These are phyloP conservation scores for Linum tenue DNA, from an alignment of 345 rosid species.

Conservation along the genomic window DNA sequence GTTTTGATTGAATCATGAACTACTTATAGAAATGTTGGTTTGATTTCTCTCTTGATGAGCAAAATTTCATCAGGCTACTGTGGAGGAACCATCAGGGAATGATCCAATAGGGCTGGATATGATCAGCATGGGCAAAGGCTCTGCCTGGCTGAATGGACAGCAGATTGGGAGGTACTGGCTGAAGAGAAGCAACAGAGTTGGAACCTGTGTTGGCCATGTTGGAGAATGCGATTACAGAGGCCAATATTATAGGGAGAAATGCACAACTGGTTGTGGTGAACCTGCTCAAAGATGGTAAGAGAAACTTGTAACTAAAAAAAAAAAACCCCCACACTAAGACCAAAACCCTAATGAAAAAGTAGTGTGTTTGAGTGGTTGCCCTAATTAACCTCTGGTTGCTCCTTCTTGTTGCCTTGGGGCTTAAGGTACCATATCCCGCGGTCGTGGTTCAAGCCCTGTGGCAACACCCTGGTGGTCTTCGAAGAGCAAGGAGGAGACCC, in stretches of 20 bases:
- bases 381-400: not conserved
- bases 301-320: not conserved
- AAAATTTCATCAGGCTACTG: slow-evolving; percentile 38
- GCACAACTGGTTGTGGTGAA: slow-evolving; percentile 77
- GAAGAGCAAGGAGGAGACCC: slow-evolving; percentile 95
- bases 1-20: too few species aligned
- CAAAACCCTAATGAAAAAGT: not conserved
- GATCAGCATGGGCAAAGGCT: slow-evolving; percentile 89
- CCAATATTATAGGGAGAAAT: slow-evolving; percentile 60
- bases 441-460: slow-evolving; percentile 86
- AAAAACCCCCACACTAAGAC: not conserved
- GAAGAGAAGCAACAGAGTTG: slow-evolving; percentile 32
- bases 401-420: not conserved
- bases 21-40: too few species aligned
- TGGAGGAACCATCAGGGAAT: slow-evolving; percentile 67
- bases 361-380: not conserved
- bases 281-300: slow-evolving; percentile 89
- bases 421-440: slow-evolving; percentile 87
- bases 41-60: too few species aligned
- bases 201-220: slow-evolving; percentile 47
- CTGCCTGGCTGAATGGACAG: slow-evolving; percentile 97
- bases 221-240: slow-evolving; percentile 73
- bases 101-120: slow-evolving; percentile 87
- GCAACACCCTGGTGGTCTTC: slow-evolving; percentile 70
- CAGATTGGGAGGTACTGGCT: slow-evolving; percentile 93